A percentile compares a stretch with the other conserved stretches of the same genome.
Evolutionary conservation across 805 yeast species (phyloP).

Genomic region (Starmera dryadoides): DNA sequence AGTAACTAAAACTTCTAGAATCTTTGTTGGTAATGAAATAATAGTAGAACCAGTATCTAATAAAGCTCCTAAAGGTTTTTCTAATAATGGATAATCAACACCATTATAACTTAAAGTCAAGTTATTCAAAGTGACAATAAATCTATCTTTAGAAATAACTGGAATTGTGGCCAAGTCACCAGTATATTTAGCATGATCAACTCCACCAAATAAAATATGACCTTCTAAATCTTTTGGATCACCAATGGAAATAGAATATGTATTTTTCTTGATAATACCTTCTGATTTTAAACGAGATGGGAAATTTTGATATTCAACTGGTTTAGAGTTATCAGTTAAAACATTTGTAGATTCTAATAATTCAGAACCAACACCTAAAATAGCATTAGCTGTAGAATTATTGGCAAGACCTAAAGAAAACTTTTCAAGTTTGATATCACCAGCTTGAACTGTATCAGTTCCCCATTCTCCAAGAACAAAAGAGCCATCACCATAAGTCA

Average conservation of each 20-base stretch:
- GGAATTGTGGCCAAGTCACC: slow-evolving; percentile 44
- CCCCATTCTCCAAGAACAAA: slow-evolving; percentile 55
- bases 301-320: slow-evolving; percentile 46
- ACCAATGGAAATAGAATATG: slow-evolving; percentile 49
- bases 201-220: slow-evolving; percentile 55
- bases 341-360: slow-evolving; percentile 52
- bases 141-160: slow-evolving; percentile 31
- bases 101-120: slow-evolving; percentile 9
- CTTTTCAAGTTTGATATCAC: slow-evolving; percentile 35
- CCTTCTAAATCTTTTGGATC: slow-evolving; percentile 30
- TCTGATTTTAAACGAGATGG: slow-evolving; percentile 49
- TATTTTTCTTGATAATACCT: slow-evolving; percentile 42
- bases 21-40: slow-evolving; percentile 33
- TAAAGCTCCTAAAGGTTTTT: slow-evolving; percentile 25
- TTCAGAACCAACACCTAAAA: slow-evolving; percentile 59
- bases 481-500: slow-evolving; percentile 40
- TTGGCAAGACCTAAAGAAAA: slow-evolving; percentile 66
- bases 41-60: slow-evolving; percentile 57
- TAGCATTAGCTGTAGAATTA: slow-evolving; percentile 55
- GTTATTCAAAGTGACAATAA: slow-evolving; percentile 7
- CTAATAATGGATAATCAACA: slow-evolving; percentile 8
- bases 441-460: slow-evolving; percentile 46
- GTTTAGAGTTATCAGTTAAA: neutral
- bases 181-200: slow-evolving; percentile 45
- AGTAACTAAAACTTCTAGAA: slow-evolving; percentile 18